Evolutionary conservation across 768 basidiomycete species (phyloP), one percentile per base, ranked within the genome.

Genomic region (Tricholomella constricta): DNA sequence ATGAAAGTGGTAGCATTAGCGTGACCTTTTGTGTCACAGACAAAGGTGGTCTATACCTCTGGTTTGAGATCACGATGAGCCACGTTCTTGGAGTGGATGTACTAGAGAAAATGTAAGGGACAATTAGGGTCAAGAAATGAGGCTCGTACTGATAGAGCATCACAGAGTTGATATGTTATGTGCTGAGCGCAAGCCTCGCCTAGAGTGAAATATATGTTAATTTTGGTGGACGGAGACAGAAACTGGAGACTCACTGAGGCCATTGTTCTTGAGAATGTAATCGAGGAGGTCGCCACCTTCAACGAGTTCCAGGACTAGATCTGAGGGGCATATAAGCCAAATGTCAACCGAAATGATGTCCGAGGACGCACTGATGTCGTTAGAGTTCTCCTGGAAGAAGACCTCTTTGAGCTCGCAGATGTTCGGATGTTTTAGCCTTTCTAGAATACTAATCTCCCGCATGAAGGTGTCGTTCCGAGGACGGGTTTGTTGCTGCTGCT

Each of bases 41-140:
- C 32, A 54, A 44, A 27, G 63, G 56, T 43, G 69, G 67, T 7
- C 54, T 49, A 19, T 32, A 85, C 85, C 74, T 91, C 89, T 1
- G 96, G 95, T 68, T 97, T 97, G 40, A 98, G 72, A 68, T 99
- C 97, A 40, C 97, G 88, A 70, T 98, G 96, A 0, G 93, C 82
- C 40, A 99, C 86, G 14, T 87, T 88, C 62, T 83, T 75, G 7
- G 73, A 75, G 55, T 91, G 90, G 45, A 90, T 83, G 59, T 89
- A 91, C 77, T 80, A 43, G 29, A 31, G 26, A 45, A 15, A 20
- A 45, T 36, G 50, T 46, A 61, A 34, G 7, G 4, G 26, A 54
- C 8, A 32, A 17, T 2, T 49, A 14, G 8, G 41, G 11, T 8
- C 2, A 36, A 41, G 5, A 23, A 35, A 27, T 17, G 6, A 9